Conservation (phyloP, 345 rosid genomes). For the Cardamine occulta region DNA sequence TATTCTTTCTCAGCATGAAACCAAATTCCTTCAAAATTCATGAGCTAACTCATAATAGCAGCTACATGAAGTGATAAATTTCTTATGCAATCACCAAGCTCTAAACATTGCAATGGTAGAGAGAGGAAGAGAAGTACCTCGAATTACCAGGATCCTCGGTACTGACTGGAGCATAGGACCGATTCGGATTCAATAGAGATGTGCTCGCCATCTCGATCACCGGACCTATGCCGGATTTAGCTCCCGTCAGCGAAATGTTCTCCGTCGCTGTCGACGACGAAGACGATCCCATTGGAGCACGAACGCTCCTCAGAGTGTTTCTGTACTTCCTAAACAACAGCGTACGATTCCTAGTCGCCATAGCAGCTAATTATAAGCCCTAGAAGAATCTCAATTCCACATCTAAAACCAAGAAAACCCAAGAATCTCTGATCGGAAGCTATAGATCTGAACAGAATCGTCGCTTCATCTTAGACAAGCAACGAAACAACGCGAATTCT, state of each 20-base stretch:
- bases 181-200: constrained; percentile 69
- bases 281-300: constrained; percentile 58
- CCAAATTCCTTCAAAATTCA: constrained; percentile 31
- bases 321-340: constrained; percentile 70
- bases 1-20: constrained; percentile 14
- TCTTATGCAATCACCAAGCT: constrained; percentile 19
- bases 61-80: constrained; percentile 5
- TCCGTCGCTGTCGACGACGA: constrained; percentile 37
- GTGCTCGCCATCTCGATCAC: constrained; percentile 91
- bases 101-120: constrained; percentile 17
- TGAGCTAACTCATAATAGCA: constrained; percentile 17
- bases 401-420: neutral
- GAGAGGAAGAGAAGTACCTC: constrained; percentile 49
- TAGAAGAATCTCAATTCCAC: constrained; percentile 16
- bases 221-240: constrained; percentile 62
- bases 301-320: constrained; percentile 90
- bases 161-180: constrained; percentile 78
- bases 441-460: constrained; percentile 44
- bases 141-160: constrained; percentile 90
- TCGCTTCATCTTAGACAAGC: constrained; percentile 14
- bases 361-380: constrained; percentile 33
- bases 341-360: constrained; percentile 94
- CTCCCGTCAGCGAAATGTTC: constrained; percentile 28
- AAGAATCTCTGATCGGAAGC: constrained; percentile 30
- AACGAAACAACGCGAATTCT: constrained; percentile 4